phyloP scores from a whole-genome alignment of 352 stramenopile genomes.

The Globisporangium solare region DNA sequence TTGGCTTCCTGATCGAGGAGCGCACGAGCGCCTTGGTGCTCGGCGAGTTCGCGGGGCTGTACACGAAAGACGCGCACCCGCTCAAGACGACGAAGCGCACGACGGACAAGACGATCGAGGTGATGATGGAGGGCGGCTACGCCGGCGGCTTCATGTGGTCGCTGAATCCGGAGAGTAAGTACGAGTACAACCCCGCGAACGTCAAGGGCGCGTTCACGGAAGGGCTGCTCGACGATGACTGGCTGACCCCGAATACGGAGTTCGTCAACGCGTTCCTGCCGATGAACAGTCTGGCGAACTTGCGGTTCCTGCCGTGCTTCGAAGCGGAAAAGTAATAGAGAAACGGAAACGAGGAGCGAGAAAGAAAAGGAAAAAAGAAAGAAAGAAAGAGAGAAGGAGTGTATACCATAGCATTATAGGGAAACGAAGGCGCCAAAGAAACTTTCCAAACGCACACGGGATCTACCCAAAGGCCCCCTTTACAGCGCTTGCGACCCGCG shows the following conservation, averaged over 20 bases:
- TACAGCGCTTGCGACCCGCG: too few species aligned
- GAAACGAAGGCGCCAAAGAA: not conserved
- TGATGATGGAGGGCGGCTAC: conserved; percentile 60
- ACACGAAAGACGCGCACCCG: conserved; percentile 61
- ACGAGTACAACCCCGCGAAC: conserved; percentile 71
- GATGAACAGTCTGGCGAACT: conserved; percentile 62
- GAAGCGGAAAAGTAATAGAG: not conserved
- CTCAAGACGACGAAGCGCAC: conserved; percentile 69
- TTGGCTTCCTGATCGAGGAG: conserved; percentile 58
- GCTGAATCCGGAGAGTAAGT: conserved; percentile 73
- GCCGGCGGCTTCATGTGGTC: conserved; percentile 81
- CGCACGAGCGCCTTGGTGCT: conserved; percentile 51
- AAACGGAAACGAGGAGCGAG: too few species aligned
- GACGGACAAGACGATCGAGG: conserved; percentile 64
- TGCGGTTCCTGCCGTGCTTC: conserved; percentile 68
- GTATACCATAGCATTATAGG: conserved; percentile 1
- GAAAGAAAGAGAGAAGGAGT: not conserved
- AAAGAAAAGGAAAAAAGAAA: too few species aligned
- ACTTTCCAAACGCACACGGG: too few species aligned
- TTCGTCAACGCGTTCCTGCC: conserved; percentile 62
- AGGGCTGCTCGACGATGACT: conserved; percentile 72
- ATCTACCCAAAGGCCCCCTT: too few species aligned
- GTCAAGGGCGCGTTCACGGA: conserved; percentile 56
- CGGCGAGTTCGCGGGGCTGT: conserved; percentile 70
- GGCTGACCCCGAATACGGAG: conserved; percentile 63